Conservation (phyloP, 306 rosid genomes). For the Clitoria ternatea region DNA sequence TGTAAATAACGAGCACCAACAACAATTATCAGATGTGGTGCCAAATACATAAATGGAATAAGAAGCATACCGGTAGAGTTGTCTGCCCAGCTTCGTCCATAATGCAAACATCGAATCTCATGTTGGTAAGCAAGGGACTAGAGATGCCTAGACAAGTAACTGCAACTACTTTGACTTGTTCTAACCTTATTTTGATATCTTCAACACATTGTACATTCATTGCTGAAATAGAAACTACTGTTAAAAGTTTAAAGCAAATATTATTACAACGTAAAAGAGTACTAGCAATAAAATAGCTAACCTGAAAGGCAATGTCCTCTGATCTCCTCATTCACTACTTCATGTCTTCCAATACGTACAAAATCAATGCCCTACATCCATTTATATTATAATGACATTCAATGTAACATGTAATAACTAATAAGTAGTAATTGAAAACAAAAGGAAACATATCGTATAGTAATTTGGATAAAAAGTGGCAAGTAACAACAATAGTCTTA, state of each 20-base stretch:
- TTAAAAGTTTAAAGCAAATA: conserved; percentile 24
- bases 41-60: conserved; percentile 18
- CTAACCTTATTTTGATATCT: conserved; percentile 61
- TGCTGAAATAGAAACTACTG: conserved; percentile 39
- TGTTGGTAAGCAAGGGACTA: conserved; percentile 74
- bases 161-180: conserved; percentile 89
- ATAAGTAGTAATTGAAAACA: not conserved
- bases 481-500: no score
- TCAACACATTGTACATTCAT: conserved; percentile 52
- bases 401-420: not conserved
- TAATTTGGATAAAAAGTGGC: not conserved
- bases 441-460: not conserved
- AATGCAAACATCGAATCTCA: conserved; percentile 87
- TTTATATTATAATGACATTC: conserved; percentile 26
- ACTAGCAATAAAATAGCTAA: conserved; percentile 29
- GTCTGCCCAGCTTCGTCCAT: conserved; percentile 99
- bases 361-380: conserved; percentile 70
- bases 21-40: not conserved
- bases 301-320: conserved; percentile 83
- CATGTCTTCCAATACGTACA: conserved; percentile 82
- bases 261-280: conserved; percentile 5
- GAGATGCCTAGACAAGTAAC: conserved; percentile 86
- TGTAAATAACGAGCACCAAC: not conserved
- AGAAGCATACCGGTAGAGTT: conserved; percentile 75
- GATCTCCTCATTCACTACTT: conserved; percentile 74